A percentile compares a stretch with the other conserved stretches of the same genome.
phyloP scores from a whole-genome alignment of 2,329 filamentous ascomycete species.

The Colletotrichum siamense region DNA sequence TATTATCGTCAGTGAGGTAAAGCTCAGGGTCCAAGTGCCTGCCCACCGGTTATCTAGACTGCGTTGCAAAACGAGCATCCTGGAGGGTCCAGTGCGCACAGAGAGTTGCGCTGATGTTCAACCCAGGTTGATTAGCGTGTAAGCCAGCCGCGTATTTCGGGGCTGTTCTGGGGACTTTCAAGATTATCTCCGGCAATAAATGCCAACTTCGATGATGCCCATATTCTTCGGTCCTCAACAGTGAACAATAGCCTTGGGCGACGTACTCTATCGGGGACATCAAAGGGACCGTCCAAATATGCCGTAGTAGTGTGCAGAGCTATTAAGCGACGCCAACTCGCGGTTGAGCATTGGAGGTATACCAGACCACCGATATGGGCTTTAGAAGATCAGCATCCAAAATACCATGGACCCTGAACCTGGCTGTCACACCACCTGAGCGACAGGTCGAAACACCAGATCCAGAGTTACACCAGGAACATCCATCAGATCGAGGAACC shows the following conservation, averaged over 20 bases:
- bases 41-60: neutral
- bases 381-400: neutral
- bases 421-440: constrained; percentile 8
- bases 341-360: neutral
- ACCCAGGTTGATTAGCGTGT: neutral
- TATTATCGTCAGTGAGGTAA: neutral
- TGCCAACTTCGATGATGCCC: neutral
- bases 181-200: too few relatives aligned
- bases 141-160: neutral
- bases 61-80: neutral
- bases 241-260: neutral
- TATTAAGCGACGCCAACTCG: neutral
- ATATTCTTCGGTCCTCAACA: neutral
- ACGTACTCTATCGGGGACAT: neutral
- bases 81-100: neutral
- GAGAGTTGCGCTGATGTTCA: constrained; percentile 1
- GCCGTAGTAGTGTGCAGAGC: neutral
- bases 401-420: neutral
- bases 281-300: neutral
- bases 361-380: neutral
- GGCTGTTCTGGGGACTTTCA: neutral
- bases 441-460: constrained; percentile 14
- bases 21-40: constrained; percentile 1
- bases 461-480: constrained; percentile 15
- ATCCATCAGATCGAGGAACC: constrained; percentile 12